phyloP scores from a whole-genome alignment of 257 asterid genomes.

The Anisodus tanguticus region DNA sequence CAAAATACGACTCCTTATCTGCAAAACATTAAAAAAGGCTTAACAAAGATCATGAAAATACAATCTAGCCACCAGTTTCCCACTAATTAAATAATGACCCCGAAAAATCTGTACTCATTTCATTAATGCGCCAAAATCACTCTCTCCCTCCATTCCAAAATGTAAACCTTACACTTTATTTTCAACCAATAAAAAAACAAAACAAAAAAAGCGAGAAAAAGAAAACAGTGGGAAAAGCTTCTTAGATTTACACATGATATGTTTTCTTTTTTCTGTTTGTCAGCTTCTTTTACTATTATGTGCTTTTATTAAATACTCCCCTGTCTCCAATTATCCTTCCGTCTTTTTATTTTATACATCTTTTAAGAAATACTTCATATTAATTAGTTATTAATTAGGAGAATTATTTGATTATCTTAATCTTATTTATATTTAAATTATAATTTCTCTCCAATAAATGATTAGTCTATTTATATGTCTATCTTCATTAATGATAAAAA shows the following conservation, averaged over 20 bases:
- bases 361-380: too few relatives aligned
- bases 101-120: slow-evolving; percentile 9
- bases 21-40: neutral
- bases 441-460: too few relatives aligned
- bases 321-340: too few relatives aligned
- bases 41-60: slow-evolving; percentile 3
- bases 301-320: neutral
- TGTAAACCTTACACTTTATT: neutral
- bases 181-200: too few relatives aligned
- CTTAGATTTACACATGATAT: slow-evolving; percentile 29
- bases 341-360: too few relatives aligned
- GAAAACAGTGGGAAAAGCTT: neutral
- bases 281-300: slow-evolving; percentile 18
- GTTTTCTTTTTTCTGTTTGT: slow-evolving; percentile 22
- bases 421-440: too few relatives aligned
- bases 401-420: too few relatives aligned
- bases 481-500: too few relatives aligned
- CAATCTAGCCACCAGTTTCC: neutral
- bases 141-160: neutral
- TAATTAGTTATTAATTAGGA: too few relatives aligned
- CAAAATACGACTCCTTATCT: slow-evolving; percentile 1
- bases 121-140: slow-evolving; percentile 25
- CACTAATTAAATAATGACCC: slow-evolving; percentile 20
- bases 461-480: too few relatives aligned
- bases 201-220: neutral